These are phyloP conservation scores for Yamadazyma atmosphaerica DNA, from an alignment of 1,139 yeast genomes.

Conservation along the genomic window DNA sequence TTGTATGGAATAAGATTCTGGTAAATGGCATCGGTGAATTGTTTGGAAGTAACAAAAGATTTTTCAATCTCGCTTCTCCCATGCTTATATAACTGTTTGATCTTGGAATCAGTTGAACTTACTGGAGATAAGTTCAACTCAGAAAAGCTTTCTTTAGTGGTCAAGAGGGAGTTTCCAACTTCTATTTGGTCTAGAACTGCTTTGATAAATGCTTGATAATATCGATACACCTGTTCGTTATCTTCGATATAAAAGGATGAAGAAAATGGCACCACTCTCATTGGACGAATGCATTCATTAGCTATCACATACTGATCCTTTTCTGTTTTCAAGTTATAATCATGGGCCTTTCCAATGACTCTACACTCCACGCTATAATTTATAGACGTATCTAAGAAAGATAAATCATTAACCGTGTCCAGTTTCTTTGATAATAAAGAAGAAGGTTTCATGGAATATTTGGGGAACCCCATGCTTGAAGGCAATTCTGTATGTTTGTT, in stretches of 20 bases:
- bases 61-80: slow-evolving; percentile 16
- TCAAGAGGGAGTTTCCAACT: slow-evolving; percentile 24
- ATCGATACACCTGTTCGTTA: slow-evolving; percentile 25
- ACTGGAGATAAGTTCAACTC: slow-evolving; percentile 16
- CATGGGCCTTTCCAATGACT: slow-evolving; percentile 44
- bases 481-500: slow-evolving; percentile 39
- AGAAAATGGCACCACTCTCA: slow-evolving; percentile 38
- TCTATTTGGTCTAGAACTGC: slow-evolving; percentile 32
- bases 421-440: slow-evolving; percentile 24
- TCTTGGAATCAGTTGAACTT: slow-evolving; percentile 22
- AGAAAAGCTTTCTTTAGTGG: slow-evolving; percentile 5
- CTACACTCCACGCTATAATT: slow-evolving; percentile 43
- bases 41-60: slow-evolving; percentile 10
- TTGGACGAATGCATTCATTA: slow-evolving; percentile 32
- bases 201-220: slow-evolving; percentile 38
- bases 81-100: slow-evolving; percentile 36
- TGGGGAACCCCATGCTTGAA: slow-evolving; percentile 38
- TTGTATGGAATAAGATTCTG: slow-evolving; percentile 35
- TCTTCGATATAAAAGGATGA: slow-evolving; percentile 22
- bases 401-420: slow-evolving; percentile 29
- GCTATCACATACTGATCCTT: slow-evolving; percentile 42
- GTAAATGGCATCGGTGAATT: slow-evolving; percentile 24
- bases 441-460: slow-evolving; percentile 24
- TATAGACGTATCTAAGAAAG: slow-evolving; percentile 40
- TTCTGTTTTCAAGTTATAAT: slow-evolving; percentile 22